Evolutionary conservation across 768 basidiomycete species (phyloP), one percentile per base, ranked within the genome.

Genomic region (Roridomyces roridus): DNA sequence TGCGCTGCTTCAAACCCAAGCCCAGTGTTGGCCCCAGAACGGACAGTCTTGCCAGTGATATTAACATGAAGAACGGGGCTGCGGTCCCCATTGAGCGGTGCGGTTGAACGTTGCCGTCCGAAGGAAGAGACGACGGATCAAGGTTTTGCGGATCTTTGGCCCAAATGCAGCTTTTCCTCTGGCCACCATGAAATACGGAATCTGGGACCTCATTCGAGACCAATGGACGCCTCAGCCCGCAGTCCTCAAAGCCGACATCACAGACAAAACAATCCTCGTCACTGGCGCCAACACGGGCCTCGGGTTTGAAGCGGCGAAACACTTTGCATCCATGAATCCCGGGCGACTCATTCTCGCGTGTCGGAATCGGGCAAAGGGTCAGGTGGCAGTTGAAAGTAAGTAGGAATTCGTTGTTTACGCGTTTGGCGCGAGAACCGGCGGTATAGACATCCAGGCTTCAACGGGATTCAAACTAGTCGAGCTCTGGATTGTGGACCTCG

Each of bases 401-500:
- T 46, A 4, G 2, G 17, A 14, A 34, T 41, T n/a, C n/a, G 17
- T 15, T 7, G 29, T 24, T 42, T 7, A 28, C 20, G 21, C 28
- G 11, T 23, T 31, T 12, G 7, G 10, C n/a, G n/a, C n/a, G n/a
- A n/a, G n/a, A n/a, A n/a, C n/a, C n/a, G n/a, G n/a, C n/a, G n/a
- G n/a, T 34, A 9, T 25, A 74, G 72, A 67, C 10, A 51, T 74
- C 6, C 59, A 48, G 47, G 41, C 18, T 6, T 51, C 48, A 0
- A 72, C 70, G 0, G 65, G 66, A 1, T 74, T 51, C 58, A 37
- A 42, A 14, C 55, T 51, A 15, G 69, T 69, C 31, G 70, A 74
- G 40, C 50, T 67, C 6, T 71, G 71, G 70, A 23, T 59, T 28
- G 45, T 74, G 36, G 73, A 74, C 51, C 62, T 74, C 18, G 51